Evolutionary conservation across 257 asterid genomes (phyloP).

Genomic region (Capsicum pubescens): DNA sequence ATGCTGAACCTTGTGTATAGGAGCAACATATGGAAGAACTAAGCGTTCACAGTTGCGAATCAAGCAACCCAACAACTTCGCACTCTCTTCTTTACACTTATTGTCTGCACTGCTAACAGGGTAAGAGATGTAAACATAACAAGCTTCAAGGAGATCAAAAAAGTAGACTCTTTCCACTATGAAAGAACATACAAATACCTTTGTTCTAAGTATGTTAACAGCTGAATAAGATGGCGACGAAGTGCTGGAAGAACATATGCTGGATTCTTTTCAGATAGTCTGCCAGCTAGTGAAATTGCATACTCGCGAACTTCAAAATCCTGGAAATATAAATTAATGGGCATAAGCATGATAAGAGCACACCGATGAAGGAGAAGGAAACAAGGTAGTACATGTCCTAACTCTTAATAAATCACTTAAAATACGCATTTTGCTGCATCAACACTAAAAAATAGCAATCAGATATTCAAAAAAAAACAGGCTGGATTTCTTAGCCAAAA

Average conservation of each 20-base stretch:
- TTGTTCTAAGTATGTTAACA: conserved; percentile 91
- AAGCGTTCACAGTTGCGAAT: conserved; percentile 97
- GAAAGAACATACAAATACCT: conserved; percentile 53
- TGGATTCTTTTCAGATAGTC: conserved; percentile 97
- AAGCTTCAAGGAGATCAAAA: conserved; percentile 27
- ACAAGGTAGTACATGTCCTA: not conserved
- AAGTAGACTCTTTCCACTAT: conserved; percentile 30
- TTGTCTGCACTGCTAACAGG: conserved; percentile 88
- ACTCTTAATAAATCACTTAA: not conserved
- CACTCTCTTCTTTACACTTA: conserved; percentile 99
- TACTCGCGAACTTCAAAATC: conserved; percentile 89
- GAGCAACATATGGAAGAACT: conserved; percentile 92
- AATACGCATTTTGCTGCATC: not conserved
- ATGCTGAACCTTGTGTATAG: conserved; percentile 85
- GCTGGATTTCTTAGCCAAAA: not conserved
- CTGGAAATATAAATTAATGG: conserved; percentile 41
- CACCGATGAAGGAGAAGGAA: not conserved
- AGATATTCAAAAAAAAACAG: not conserved
- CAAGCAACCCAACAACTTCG: conserved; percentile 94
- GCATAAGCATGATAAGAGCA: conserved; percentile 28
- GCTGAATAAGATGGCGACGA: conserved; percentile 96
- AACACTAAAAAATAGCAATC: not conserved
- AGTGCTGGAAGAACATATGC: conserved; percentile 99
- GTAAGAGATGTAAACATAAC: conserved; percentile 40
- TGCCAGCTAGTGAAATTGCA: conserved; percentile 95